Base-by-base conservation (phyloP, 1,139 yeast genomes). In the Lodderomyces oxycetoniae region DNA sequence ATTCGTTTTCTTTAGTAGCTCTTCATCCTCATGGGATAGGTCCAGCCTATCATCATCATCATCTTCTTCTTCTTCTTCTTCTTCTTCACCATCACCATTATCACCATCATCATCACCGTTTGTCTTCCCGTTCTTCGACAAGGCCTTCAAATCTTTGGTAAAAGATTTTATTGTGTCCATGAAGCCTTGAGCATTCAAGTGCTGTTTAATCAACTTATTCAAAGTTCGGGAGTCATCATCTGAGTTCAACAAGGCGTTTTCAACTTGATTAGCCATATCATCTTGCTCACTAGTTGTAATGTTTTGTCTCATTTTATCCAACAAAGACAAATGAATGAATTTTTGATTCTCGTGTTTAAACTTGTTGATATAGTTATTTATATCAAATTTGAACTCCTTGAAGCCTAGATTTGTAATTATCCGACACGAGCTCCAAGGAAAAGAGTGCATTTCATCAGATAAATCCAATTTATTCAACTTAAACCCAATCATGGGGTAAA, bases 381-480 rank as follows among this genome's bases (percentile, higher is more conserved):
- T 82, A 53, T 88, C 87, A 54, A 78, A 88, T 36, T 69, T 63
- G 53, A 88, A 88, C 36, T 77, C 68, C 35, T 55, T 60, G 42
- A 63, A 77, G 1, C 96, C 96, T 48, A 89, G 82, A 52, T 88
- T 89, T 4, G 93, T 74, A 11, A 59, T 61, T 1, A 84, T 63
- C 32, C 47, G 45, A 8, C 53, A 37, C 9, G 30, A 37, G 4
- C 43, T 36, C 2, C 37, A 35, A 5, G 40, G 38, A 10, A 14
- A 9, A 14, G 23, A 19, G 21, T 4, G 10, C 15, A 17, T 30
- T 8, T 21, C 34, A 4, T 17, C 15, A 8, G 40, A 26, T 10
- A 40, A 35, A 12, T 39, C 39, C 9, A 50, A 39, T 9, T 60
- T 63, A 32, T 58, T 57, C n/a, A 67, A 27, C 38, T 58, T 57